These are phyloP conservation scores for Stephania japonica DNA, from an alignment of 164 flowering plant species.

Conservation along the genomic window DNA sequence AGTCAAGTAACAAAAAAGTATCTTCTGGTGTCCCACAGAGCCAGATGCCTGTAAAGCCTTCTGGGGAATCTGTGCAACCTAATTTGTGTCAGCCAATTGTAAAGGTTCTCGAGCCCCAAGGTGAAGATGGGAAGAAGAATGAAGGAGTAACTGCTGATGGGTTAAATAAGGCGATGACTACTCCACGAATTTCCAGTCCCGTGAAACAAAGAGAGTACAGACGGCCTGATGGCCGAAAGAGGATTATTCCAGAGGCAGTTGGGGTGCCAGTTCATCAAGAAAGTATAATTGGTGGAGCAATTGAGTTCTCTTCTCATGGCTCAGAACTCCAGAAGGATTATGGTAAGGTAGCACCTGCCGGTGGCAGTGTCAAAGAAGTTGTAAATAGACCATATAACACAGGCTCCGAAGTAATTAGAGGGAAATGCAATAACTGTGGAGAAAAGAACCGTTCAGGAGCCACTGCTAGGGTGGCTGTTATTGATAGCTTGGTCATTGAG, in stretches of 20 bases:
- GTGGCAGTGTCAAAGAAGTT: conserved; percentile 34
- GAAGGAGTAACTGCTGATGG: conserved; percentile 38
- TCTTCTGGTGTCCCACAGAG: conserved; percentile 35
- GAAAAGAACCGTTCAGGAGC: conserved; percentile 57
- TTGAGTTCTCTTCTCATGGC: conserved; percentile 35
- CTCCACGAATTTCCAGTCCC: conserved; percentile 67
- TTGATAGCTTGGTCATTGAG: conserved; percentile 83
- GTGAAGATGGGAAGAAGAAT: conserved; percentile 50
- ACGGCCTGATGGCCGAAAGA: conserved; percentile 95
- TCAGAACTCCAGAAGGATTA: conserved; percentile 39
- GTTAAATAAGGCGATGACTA: conserved; percentile 33
- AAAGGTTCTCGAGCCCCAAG: conserved; percentile 38
- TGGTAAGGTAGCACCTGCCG: conserved; percentile 28
- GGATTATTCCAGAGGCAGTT: conserved; percentile 97
- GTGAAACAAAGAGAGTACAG: conserved; percentile 95
- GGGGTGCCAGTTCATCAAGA: conserved; percentile 67
- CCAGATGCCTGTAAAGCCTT: conserved; percentile 40
- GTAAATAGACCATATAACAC: conserved; percentile 36
- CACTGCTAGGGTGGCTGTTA: conserved; percentile 71
- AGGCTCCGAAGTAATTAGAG: conserved; percentile 26
- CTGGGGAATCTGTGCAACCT: conserved; percentile 28
- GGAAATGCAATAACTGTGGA: conserved; percentile 16
- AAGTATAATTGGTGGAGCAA: conserved; percentile 31
- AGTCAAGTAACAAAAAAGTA: conserved; percentile 50
- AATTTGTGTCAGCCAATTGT: conserved; percentile 13